These are phyloP conservation scores for Dioszegia hungarica DNA, from an alignment of 768 basidiomycete species.

Conservation along the genomic window DNA sequence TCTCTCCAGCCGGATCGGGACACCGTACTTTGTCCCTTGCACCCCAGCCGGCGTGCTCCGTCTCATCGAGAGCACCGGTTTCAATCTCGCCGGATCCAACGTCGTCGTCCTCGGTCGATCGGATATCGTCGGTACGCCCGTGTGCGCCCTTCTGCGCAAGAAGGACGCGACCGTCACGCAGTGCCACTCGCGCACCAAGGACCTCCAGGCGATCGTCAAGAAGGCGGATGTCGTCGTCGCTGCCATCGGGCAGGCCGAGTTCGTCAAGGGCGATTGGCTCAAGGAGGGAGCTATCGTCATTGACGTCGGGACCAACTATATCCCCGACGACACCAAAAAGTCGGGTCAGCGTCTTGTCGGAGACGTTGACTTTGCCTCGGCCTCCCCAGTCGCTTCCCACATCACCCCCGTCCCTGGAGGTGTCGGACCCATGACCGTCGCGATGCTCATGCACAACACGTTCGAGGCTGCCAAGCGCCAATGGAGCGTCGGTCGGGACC, in stretches of 20 bases:
- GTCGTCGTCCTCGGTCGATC: slow-evolving; percentile 92
- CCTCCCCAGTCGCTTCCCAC: slow-evolving; percentile 70
- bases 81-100: slow-evolving; percentile 68
- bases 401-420: slow-evolving; percentile 99
- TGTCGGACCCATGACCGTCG: slow-evolving; percentile 99
- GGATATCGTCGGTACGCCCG: slow-evolving; percentile 96
- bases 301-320: slow-evolving; percentile 96
- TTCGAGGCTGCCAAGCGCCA: slow-evolving; percentile 73
- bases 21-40: slow-evolving; percentile 87
- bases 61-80: slow-evolving; percentile 80
- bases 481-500: slow-evolving; percentile 64
- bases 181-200: slow-evolving; percentile 85
- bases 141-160: slow-evolving; percentile 81
- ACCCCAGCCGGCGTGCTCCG: slow-evolving; percentile 90
- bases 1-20: slow-evolving; percentile 79
- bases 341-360: slow-evolving; percentile 93
- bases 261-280: slow-evolving; percentile 87
- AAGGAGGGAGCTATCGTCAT: slow-evolving; percentile 93
- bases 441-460: slow-evolving; percentile 94
- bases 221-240: slow-evolving; percentile 88
- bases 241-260: slow-evolving; percentile 90
- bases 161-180: slow-evolving; percentile 95
- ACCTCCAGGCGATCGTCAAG: slow-evolving; percentile 74
- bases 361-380: slow-evolving; percentile 81
- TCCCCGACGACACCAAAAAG: slow-evolving; percentile 86